Base-by-base conservation (phyloP, 352 stramenopile species). In the Pythium coloratum region DNA sequence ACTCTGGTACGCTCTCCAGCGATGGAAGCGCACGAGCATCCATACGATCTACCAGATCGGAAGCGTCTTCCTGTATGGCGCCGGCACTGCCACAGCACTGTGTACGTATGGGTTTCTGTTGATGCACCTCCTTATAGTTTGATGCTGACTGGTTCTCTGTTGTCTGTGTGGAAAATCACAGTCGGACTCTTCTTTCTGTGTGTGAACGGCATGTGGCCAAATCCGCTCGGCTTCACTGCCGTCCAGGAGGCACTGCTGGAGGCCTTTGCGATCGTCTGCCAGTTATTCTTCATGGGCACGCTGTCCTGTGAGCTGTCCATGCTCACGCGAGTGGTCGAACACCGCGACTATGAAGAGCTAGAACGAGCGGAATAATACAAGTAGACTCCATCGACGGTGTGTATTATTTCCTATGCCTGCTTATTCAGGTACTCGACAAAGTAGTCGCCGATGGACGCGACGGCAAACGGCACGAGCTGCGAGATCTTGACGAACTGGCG, bases 201-300 rank as follows among this genome's bases (percentile, higher is more conserved):
- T n/a, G 88, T 91, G 1, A 93, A 96, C 61, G 83, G 80, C 20
- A 70, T 86, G 66, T 92, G 84, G 84, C 69, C 78, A 9, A 96
- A 96, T 33, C 86, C 87, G 1, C 56, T 94, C 26, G 85, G 84
- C 3, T 90, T 96, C 60, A 94, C 88, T 30, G 85, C 85, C 33
- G 75, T 88, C 0, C 83, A 94, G 62, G 88, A 96, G 44, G 88
- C 88, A 3, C 88, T 94, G 64, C 89, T 93, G 46, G 88, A 96
- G 62, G 83, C 87, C 3, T 77, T 92, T 53, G 86, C 88, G 2
- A 94, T 96, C 67, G 74, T 94, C 16, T 96, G 84, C 46, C 88
- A 96, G 62, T 75, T 96, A n/a, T 68, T 96, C 20, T 96, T 90
- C 76, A 93, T 96, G 82, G 88, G 88, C 13, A 96, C 88, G 55